phyloP scores from a whole-genome alignment of 2,329 filamentous ascomycete genomes.

The Pyrenochaeta sp. region DNA sequence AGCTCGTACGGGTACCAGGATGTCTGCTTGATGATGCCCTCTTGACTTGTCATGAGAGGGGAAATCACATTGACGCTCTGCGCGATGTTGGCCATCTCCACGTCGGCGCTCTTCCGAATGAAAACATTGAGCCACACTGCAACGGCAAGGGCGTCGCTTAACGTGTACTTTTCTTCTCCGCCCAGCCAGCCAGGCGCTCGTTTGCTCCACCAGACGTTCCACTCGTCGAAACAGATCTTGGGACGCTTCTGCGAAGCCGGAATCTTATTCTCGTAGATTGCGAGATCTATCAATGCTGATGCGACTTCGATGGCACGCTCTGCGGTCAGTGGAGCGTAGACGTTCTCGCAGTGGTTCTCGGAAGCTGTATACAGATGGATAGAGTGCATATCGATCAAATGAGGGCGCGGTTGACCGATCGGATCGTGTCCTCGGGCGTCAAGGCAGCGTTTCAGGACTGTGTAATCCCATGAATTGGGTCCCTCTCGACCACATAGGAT shows the following conservation, averaged over 20 bases:
- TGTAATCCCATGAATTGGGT: slow-evolving; percentile 70
- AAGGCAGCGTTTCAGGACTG: slow-evolving; percentile 71
- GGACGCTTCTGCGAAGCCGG: slow-evolving; percentile 63
- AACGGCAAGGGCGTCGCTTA: slow-evolving; percentile 76
- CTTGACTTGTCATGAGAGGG: slow-evolving; percentile 71
- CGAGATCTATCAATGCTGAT: slow-evolving; percentile 71
- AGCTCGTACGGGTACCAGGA: slow-evolving; percentile 76
- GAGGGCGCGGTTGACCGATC: slow-evolving; percentile 46
- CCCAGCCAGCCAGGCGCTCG: slow-evolving; percentile 72
- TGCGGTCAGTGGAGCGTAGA: slow-evolving; percentile 64
- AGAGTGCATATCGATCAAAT: slow-evolving; percentile 75
- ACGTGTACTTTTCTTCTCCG: slow-evolving; percentile 71
- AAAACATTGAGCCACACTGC: slow-evolving; percentile 77
- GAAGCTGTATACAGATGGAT: slow-evolving; percentile 76
- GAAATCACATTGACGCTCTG: slow-evolving; percentile 78
- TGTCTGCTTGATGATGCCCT: slow-evolving; percentile 70
- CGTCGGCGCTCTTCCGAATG: slow-evolving; percentile 69
- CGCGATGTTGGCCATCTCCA: slow-evolving; percentile 78
- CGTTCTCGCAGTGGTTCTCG: slow-evolving; percentile 36
- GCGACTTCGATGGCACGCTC: slow-evolving; percentile 75
- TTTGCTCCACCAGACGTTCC: slow-evolving; percentile 78
- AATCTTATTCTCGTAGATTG: slow-evolving; percentile 68
- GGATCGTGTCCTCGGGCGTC: slow-evolving; percentile 55
- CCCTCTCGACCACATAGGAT: slow-evolving; percentile 75
- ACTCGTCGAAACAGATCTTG: slow-evolving; percentile 79